Evolutionary conservation across 2,329 filamentous ascomycete species (phyloP).

Genomic region (Fusarium citri): DNA sequence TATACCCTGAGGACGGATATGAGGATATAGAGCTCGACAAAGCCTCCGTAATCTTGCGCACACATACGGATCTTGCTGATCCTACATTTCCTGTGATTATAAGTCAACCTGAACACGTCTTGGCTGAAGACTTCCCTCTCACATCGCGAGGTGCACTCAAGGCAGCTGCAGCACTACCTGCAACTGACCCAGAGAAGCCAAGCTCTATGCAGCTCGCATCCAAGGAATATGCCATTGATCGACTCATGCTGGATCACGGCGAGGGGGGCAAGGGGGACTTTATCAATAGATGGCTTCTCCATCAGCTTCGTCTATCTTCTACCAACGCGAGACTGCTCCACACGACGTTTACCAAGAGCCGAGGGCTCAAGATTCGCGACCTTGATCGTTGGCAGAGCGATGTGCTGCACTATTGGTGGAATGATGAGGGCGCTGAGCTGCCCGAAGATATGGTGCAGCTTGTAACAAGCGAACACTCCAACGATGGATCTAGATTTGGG

Average conservation of each 20-base stretch:
- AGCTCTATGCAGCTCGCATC: conserved; percentile 55
- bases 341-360: conserved; percentile 46
- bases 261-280: conserved; percentile 57
- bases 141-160: conserved; percentile 57
- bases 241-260: conserved; percentile 53
- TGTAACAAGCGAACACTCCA: conserved; percentile 42
- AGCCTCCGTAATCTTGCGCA: conserved; percentile 38
- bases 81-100: conserved; percentile 59
- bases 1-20: conserved; percentile 52
- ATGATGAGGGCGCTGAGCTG: conserved; percentile 42
- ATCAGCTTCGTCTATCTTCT: conserved; percentile 60
- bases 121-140: conserved; percentile 52
- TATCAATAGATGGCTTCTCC: conserved; percentile 64
- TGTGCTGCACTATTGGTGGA: conserved; percentile 55
- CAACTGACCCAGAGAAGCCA: conserved; percentile 50
- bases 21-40: conserved; percentile 59
- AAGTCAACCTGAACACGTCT: conserved; percentile 61
- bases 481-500: conserved; percentile 42
- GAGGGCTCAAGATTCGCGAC: conserved; percentile 50
- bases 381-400: conserved; percentile 53
- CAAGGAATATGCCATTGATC: conserved; percentile 63
- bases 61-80: conserved; percentile 51
- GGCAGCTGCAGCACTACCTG: conserved; percentile 53
- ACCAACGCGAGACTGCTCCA: conserved; percentile 60
- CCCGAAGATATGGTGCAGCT: conserved; percentile 22